Conservation (phyloP, 169 alveolate genomes). For the Toxoplasma gondii region DNA sequence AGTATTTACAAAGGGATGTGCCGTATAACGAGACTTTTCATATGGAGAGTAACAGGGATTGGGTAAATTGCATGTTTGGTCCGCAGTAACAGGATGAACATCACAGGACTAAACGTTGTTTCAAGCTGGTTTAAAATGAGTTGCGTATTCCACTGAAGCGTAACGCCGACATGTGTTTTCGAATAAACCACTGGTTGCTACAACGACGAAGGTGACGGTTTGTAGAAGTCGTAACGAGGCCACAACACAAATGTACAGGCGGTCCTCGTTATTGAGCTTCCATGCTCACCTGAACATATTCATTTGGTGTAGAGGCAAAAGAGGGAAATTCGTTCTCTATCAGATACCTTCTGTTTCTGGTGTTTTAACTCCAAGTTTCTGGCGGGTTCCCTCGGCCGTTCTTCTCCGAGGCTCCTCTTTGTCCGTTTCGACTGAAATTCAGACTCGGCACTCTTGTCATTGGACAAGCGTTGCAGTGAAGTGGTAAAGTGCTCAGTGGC, state of each 20-base stretch:
- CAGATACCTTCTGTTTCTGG: background rate
- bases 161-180: too few relatives aligned
- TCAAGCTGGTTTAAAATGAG: too few relatives aligned
- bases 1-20: too few relatives aligned
- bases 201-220: too few relatives aligned
- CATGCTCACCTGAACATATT: background rate
- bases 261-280: background rate
- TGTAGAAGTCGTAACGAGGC: too few relatives aligned
- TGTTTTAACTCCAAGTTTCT: background rate
- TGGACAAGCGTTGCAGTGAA: background rate
- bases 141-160: too few relatives aligned
- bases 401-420: background rate
- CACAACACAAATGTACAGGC: background rate
- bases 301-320: background rate
- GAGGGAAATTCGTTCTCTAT: background rate
- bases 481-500: background rate
- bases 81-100: too few relatives aligned
- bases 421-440: background rate
- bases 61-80: too few relatives aligned
- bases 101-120: too few relatives aligned
- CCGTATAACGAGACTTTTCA: too few relatives aligned
- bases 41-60: too few relatives aligned
- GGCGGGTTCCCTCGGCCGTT: background rate
- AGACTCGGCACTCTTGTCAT: background rate
- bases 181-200: too few relatives aligned